These are phyloP conservation scores for Leccinum broughii DNA, from an alignment of 768 basidiomycete species.

Conservation along the genomic window DNA sequence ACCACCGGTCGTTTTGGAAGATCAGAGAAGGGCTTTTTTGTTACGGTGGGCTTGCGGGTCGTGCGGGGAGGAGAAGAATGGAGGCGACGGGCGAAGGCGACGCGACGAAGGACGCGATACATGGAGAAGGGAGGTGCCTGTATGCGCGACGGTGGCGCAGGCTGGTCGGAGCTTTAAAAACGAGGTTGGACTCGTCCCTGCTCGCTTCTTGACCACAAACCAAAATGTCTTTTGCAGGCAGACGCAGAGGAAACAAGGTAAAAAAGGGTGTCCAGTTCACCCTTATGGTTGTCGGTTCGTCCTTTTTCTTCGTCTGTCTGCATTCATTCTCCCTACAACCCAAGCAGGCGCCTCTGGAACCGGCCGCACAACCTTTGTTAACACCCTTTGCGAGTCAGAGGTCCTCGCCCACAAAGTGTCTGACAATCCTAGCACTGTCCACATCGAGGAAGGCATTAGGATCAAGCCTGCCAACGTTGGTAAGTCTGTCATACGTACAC, in stretches of 20 bases:
- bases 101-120: constrained; percentile 14
- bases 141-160: constrained; percentile 36
- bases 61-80: constrained; percentile 8
- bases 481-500: constrained; percentile 28
- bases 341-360: constrained; percentile 92
- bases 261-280: constrained; percentile 99
- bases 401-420: constrained; percentile 86
- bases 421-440: constrained; percentile 84
- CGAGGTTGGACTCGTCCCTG: constrained; percentile 33
- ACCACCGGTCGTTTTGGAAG: constrained; percentile 46
- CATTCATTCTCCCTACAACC: constrained; percentile 8
- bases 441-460: constrained; percentile 90
- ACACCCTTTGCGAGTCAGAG: constrained; percentile 97
- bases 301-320: not conserved
- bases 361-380: constrained; percentile 97
- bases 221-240: constrained; percentile 81
- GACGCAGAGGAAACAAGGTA: constrained; percentile 90
- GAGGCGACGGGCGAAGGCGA: constrained; percentile 9
- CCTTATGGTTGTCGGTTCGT: constrained; percentile 94
- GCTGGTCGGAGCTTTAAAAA: constrained; percentile 36
- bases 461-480: constrained; percentile 96
- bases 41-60: constrained; percentile 24
- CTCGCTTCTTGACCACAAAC: constrained; percentile 33
- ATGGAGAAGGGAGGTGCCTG: constrained; percentile 12
- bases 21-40: constrained; percentile 56